Conservation (phyloP, 805 yeast genomes). For the Yarrowia sp. region DNA sequence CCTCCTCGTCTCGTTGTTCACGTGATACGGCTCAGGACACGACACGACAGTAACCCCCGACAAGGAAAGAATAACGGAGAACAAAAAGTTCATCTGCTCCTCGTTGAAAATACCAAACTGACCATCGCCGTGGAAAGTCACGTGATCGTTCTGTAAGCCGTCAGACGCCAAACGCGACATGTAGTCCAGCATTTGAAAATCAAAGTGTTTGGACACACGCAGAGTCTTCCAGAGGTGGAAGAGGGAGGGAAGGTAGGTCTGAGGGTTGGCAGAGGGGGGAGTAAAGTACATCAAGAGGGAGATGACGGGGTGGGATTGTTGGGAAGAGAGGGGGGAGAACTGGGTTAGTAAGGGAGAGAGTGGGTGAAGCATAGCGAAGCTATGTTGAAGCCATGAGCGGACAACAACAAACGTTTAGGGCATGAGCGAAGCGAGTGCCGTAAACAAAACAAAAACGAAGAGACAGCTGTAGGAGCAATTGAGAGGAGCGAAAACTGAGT, state of each 20-base stretch:
- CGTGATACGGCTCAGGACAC: conserved; percentile 12
- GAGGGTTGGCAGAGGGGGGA: conserved; percentile 40
- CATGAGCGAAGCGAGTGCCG: too few species aligned
- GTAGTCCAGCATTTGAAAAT: conserved; percentile 61
- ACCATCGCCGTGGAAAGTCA: conserved; percentile 40
- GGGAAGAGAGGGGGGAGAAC: conserved; percentile 23
- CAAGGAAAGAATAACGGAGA: conserved; percentile 47
- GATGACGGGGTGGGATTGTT: conserved; percentile 19
- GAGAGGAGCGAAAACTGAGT: too few species aligned
- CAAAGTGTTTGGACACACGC: conserved; percentile 51
- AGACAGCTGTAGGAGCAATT: not conserved
- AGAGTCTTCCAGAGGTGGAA: conserved; percentile 71
- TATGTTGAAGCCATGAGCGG: not conserved
- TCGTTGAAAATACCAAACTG: conserved; percentile 62
- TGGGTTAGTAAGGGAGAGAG: not conserved
- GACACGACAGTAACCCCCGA: conserved; percentile 47
- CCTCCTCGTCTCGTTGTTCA: conserved; percentile 9
- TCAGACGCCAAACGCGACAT: conserved; percentile 56
- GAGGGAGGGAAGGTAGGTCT: conserved; percentile 61
- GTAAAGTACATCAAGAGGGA: conserved; percentile 20
- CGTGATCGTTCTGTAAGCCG: conserved; percentile 37
- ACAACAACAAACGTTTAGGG: not conserved
- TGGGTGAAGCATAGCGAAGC: too few species aligned
- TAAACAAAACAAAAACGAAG: not conserved
- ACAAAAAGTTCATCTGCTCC: conserved; percentile 57